Base-by-base conservation (phyloP, 257 asterid species). In the Forsythia suspensa region DNA sequence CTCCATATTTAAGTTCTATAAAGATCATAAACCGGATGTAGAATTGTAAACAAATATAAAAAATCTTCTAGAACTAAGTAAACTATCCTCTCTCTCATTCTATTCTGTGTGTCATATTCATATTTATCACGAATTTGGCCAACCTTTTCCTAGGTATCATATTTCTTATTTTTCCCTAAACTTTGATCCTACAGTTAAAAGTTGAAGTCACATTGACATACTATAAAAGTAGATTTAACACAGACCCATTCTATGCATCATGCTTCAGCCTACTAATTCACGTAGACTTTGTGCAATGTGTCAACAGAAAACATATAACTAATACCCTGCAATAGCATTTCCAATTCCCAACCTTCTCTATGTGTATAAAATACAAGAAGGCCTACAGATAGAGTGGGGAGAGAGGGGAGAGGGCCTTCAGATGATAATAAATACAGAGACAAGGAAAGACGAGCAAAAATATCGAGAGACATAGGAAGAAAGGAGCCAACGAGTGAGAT, bases 71-170 rank as follows among this genome's bases (percentile, higher is more conserved):
- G 24, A 72, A 79, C 70, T 70, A 72, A 70, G 40, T 70, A 42
- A 77, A 77, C 91, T 81, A 29, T 93, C 99, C 97, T 95, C 70
- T 89, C 92, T 82, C 94, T 83, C 97, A 92, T 90, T 87, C 98
- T 92, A n/a, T n/a, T 90, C 90, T 90, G 79, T 91, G 98, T 73
- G 97, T 86, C 96, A 72, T 89, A 92, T 86, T 95, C 98, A 88
- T 92, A 95, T 84, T 90, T 95, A 86, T 93, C 99, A 13, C 97
- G 95, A 81, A 95, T 77, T 87, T 88, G 94, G 85, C 82, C 82
- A 82, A 84, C 97, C 85, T 87, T 90, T 77, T 90, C 93, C 91
- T 91, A 87, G 51, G 90, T 80, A 61, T 88, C 88, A 71, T 43
- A 84, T 81, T 81, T 88, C 81, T 83, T 82, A 72, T 81, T 84